Conservation (phyloP, 1,284 basidiomycete genomes). For the Tetrapyrgos nigripes region DNA sequence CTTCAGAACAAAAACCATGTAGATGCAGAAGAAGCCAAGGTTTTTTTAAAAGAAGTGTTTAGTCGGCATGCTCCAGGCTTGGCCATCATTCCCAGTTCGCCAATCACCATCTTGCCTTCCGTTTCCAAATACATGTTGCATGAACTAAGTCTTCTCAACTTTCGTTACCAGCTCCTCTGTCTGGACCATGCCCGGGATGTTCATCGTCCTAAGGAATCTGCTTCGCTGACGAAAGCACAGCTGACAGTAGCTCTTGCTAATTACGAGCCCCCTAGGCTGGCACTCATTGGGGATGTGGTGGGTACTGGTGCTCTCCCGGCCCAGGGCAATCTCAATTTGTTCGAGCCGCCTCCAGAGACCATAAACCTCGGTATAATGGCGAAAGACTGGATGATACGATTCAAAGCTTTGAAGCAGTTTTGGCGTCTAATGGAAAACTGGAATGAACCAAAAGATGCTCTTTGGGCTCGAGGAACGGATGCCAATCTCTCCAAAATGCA, state of each 20-base stretch:
- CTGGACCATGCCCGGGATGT: neutral
- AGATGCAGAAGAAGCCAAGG: no score
- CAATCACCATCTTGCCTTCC: neutral
- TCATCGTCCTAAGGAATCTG: neutral
- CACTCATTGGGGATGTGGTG: neutral
- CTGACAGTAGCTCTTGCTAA: neutral
- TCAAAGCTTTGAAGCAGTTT: neutral
- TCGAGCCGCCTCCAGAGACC: no score
- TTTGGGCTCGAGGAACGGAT: neutral
- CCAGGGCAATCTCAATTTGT: no score
- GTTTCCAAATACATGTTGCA: neutral
- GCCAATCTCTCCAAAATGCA: no score
- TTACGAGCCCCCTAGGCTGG: neutral
- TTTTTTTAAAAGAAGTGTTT: no score
- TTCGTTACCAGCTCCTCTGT: neutral
- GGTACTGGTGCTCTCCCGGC: no score
- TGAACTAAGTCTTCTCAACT: constrained; percentile 6
- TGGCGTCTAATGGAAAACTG: neutral
- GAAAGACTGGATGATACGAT: neutral
- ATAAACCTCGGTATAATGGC: neutral
- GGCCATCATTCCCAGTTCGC: neutral
- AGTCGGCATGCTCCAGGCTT: neutral
- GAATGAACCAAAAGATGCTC: neutral
- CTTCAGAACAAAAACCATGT: no score
- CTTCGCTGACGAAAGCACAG: neutral